Percentiles rank a stretch among this genome's conserved stretches.
Conservation (phyloP, 1,284 basidiomycete genomes). For the Marasmius sp. region DNA sequence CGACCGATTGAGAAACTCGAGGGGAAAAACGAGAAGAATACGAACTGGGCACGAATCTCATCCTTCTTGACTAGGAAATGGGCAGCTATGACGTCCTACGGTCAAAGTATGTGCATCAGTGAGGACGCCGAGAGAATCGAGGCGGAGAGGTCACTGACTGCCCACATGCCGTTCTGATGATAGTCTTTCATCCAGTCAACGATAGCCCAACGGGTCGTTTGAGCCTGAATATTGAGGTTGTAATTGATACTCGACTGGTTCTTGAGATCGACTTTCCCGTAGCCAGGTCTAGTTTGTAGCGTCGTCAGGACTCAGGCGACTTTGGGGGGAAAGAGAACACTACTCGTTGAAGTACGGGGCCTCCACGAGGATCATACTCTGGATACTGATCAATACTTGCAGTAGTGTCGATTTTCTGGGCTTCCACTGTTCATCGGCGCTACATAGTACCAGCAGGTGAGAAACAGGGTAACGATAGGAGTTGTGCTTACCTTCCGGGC, state of each 20-base stretch:
- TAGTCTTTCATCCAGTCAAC: constrained; percentile 50
- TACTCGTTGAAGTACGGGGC: constrained; percentile 59
- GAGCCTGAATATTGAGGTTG: constrained; percentile 39
- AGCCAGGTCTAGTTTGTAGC: constrained; percentile 42
- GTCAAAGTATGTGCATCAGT: too few species aligned
- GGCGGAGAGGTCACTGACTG: constrained; percentile 29
- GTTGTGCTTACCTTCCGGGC: constrained; percentile 42
- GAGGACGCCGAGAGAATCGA: neutral
- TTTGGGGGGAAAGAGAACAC: constrained; percentile 19
- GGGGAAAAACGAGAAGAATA: neutral
- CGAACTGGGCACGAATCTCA: neutral
- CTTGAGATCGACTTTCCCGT: constrained; percentile 38
- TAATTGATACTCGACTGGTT: constrained; percentile 38
- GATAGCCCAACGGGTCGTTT: constrained; percentile 51
- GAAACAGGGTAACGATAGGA: neutral
- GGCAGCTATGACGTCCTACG: neutral
- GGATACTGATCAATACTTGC: constrained; percentile 56
- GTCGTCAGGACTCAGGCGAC: constrained; percentile 3
- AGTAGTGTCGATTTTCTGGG: constrained; percentile 48
- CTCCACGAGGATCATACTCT: constrained; percentile 58
- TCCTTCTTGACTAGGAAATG: neutral
- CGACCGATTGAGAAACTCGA: neutral
- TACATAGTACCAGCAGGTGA: constrained; percentile 16
- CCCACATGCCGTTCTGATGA: constrained; percentile 44
- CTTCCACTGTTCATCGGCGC: constrained; percentile 54